Evolutionary conservation across 306 rosid genomes (phyloP), one percentile per base, ranked within the genome.

Genomic region (Aeschynomene evenia): DNA sequence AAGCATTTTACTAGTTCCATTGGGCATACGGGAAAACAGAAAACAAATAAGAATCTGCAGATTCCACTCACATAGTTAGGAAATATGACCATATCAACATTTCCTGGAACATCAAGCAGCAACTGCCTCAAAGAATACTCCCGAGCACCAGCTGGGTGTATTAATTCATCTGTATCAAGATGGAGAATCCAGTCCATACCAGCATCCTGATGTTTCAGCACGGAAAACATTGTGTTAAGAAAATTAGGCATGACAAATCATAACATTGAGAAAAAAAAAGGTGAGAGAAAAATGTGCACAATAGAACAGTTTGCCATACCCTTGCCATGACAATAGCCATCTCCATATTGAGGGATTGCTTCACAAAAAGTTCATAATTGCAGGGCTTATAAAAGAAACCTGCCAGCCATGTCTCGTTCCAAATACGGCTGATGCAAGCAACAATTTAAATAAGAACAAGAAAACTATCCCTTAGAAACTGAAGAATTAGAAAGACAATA

Each of bases 291-390:
- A 39, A 55, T 68, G 23, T 19, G 39, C 5, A 15, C 28, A 28
- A 37, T 55, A 63, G 46, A 74, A 40, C 66, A 61, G 62, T 68
- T 39, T 48, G 75, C 6, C 85, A 79, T 94, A 94, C 98, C 98
- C 95, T 85, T 85, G 98, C 98, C 96, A 94, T 87, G 57, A 82
- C 89, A 77, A 94, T 94, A 64, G 97, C 97, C 91, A 94, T 90
- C 87, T 94, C 98, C 98, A 94, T 94, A 66, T 94, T 90, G 81
- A 94, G 98, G 73, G 98, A 90, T 77, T 94, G 98, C 87, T 94
- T 94, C 82, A 94, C 99, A 84, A 94, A 94, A 49, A 94, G 91
- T 68, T 94, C 99, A 72, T 91, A 91, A 81, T 94, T 94, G 88
- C 99, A 94, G 34, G 98, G 98, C 79, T 90, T 94, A 80, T 94